Evolutionary conservation across 2,329 filamentous ascomycete genomes (phyloP).

Genomic region (Aspergillus piperis): DNA sequence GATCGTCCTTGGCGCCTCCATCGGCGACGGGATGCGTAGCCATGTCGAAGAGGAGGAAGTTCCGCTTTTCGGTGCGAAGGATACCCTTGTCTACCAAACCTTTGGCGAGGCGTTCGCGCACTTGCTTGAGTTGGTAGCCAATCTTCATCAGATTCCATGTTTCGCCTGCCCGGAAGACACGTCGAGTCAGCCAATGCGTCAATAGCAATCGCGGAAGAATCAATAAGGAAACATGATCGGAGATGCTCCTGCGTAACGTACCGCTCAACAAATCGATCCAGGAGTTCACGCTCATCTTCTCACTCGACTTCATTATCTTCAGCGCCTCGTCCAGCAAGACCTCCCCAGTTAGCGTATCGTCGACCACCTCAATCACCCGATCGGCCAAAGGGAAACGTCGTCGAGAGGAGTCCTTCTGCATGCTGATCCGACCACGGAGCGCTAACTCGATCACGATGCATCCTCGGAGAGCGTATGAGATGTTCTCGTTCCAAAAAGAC

Average conservation of each 20-base stretch:
- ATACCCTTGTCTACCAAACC: conserved; percentile 98
- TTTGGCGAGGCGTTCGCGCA: conserved; percentile 94
- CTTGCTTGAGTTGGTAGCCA: conserved; percentile 98
- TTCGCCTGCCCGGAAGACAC: conserved; percentile 69
- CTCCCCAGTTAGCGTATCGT: conserved; percentile 94
- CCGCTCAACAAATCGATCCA: conserved; percentile 99
- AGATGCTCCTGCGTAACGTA: conserved; percentile 45
- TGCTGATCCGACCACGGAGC: conserved; percentile 92
- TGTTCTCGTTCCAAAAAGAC: conserved; percentile 99
- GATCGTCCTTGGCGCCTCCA: conserved; percentile 95
- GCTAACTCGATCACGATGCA: conserved; percentile 98
- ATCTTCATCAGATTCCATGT: conserved; percentile 99
- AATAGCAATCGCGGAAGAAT: not conserved
- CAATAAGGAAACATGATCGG: not conserved
- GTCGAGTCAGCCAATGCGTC: conserved; percentile 6
- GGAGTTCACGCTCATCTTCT: conserved; percentile 99
- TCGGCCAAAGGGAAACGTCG: conserved; percentile 91
- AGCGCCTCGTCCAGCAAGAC: conserved; percentile 95
- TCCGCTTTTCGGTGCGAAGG: conserved; percentile 96
- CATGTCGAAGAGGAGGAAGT: conserved; percentile 99
- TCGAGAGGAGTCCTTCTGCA: conserved; percentile 94
- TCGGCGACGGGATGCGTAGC: conserved; percentile 97
- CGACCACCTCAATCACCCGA: conserved; percentile 92
- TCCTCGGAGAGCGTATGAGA: conserved; percentile 93
- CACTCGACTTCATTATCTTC: conserved; percentile 99